Conservation (phyloP, 176 grass and related monocot genomes). For the Avena sativa region DNA sequence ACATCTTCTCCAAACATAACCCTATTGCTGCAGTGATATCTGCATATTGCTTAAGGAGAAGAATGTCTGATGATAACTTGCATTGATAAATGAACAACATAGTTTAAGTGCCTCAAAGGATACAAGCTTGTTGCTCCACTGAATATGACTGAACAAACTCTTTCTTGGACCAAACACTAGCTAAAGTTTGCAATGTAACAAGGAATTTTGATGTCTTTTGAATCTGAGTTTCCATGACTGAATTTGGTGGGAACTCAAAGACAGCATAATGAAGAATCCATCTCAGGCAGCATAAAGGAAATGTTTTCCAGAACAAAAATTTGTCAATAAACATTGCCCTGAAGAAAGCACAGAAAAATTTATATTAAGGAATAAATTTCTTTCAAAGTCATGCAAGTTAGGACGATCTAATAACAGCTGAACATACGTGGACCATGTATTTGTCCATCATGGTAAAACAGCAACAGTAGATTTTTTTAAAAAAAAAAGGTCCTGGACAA, state of each 20-base stretch:
- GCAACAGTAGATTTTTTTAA: not conserved
- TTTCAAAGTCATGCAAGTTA: not conserved
- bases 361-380: slow-evolving; percentile 34
- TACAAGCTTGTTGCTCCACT: slow-evolving; percentile 99
- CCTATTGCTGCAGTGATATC: slow-evolving; percentile 94
- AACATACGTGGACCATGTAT: not conserved
- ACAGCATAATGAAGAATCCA: slow-evolving; percentile 93
- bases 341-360: slow-evolving; percentile 37
- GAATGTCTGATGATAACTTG: slow-evolving; percentile 39
- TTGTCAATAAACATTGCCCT: slow-evolving; percentile 92
- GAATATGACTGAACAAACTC: slow-evolving; percentile 94
- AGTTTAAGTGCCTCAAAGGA: slow-evolving; percentile 61
- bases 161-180: slow-evolving; percentile 81
- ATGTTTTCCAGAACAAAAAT: slow-evolving; percentile 93
- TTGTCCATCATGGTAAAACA: slow-evolving; percentile 9
- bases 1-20: slow-evolving; percentile 82
- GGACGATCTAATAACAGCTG: not conserved
- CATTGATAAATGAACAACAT: slow-evolving; percentile 25
- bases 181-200: slow-evolving; percentile 56
- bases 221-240: slow-evolving; percentile 40
- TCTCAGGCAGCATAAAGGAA: slow-evolving; percentile 85
- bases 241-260: slow-evolving; percentile 77
- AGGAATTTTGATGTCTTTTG: slow-evolving; percentile 62
- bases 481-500: not conserved
- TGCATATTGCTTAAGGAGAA: slow-evolving; percentile 62